Evolutionary conservation across 2,329 filamentous ascomycete genomes (phyloP), one percentile per base, ranked within the genome.

Genomic region (Mariannaea sp.): DNA sequence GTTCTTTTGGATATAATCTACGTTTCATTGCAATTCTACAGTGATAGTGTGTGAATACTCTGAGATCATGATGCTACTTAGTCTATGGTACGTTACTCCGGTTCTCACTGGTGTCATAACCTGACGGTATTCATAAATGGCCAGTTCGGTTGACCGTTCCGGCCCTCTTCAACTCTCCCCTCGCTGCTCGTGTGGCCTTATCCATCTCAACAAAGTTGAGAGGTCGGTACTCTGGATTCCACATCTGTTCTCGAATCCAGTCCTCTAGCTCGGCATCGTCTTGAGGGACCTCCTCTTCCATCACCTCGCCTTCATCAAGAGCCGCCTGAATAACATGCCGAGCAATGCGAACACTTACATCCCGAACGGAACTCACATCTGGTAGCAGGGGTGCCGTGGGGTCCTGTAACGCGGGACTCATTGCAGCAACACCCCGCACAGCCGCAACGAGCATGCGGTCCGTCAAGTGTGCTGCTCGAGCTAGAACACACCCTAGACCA

Each of bases 371-470:
- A 4, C 83, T 81, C 0, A 96, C 88, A 53, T 90, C 90, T 0
- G 91, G 91, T 1, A 96, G 71, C 4, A 96, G 75, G 0, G 87
- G 88, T 13, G 82, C 83, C 8, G 79, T 81, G 0, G 80, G 73
- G 61, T 90, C 84, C 19, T 70, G 55, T 1, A 92, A 75, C 0
- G 89, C 88, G 0, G 92, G 92, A 0, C 87, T 87, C 52, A 88
- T 77, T 4, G 80, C 80, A 1, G 89, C 86, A 0, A 96, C 81
- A 3, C 85, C 88, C 64, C 87, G 82, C 3, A 89, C 85, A 0
- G 91, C 92, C 1, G 89, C 88, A 0, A 95, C 88, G 10, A 96
- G 83, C 84, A 96, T 92, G 57, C 83, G 82, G 56, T 92, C 86
- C 0, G 87, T 88, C 22, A 96, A 73, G 1, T 85, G 77, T 10